Conservation (phyloP, 345 rosid species). For the Chamaenerion angustifolium region DNA sequence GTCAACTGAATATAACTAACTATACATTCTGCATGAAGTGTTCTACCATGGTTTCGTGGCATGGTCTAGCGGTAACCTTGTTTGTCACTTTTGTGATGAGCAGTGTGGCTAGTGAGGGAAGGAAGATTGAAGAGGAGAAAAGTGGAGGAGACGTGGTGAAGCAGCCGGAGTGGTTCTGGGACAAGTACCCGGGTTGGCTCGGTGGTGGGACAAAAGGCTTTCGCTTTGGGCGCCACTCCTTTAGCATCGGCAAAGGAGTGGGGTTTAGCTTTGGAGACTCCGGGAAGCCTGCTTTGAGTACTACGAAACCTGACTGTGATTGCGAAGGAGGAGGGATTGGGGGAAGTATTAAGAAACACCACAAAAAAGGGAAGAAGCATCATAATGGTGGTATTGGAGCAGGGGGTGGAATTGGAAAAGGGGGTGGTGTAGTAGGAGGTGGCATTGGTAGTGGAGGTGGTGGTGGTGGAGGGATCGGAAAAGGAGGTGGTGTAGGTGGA, state of each 20-base stretch:
- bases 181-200: conserved; percentile 11
- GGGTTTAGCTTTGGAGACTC: conserved; percentile 9
- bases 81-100: conserved; percentile 7
- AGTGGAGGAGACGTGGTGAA: conserved; percentile 8
- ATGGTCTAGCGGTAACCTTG: too few relatives aligned
- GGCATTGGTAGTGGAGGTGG: conserved; percentile 3
- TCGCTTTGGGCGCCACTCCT: too few relatives aligned
- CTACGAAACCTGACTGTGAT: conserved; percentile 11
- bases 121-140: conserved; percentile 13
- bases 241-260: too few relatives aligned
- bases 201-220: conserved; percentile 4
- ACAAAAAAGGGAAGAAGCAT: neutral
- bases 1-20: too few relatives aligned
- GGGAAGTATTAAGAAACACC: neutral
- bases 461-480: neutral
- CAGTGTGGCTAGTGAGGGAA: conserved; percentile 7
- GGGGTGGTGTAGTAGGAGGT: neutral
- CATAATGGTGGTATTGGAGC: conserved; percentile 3
- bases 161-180: conserved; percentile 18
- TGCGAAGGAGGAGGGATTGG: conserved; percentile 17
- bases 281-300: neutral
- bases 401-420: conserved; percentile 1
- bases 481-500: conserved; percentile 1
- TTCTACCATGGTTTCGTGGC: too few relatives aligned
- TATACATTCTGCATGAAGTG: too few relatives aligned